Evolutionary conservation across 2,329 filamentous ascomycete genomes (phyloP), one percentile per base, ranked within the genome.

Genomic region (Fusarium paranaense): DNA sequence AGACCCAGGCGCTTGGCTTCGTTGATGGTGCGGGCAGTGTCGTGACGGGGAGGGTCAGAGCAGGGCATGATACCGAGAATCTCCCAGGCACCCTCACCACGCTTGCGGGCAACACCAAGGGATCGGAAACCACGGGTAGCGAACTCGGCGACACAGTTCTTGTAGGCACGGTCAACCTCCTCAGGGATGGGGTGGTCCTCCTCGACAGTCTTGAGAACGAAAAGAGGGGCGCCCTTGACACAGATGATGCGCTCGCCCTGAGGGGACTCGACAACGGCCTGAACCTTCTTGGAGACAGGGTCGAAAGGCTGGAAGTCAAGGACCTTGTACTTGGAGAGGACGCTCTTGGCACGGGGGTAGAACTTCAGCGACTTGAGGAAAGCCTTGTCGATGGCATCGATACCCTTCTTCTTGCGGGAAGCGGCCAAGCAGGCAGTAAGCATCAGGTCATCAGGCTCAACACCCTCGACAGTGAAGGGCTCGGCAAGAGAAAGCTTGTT

Each of bases 1-100:
- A 97, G 88, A 88, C 95, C 95, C 68, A 97, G 91, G 74, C 87
- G 89, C 89, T 97, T 96, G 80, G 95, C 95, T 85, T 97, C 95
- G 83, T 94, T 93, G 86, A 97, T 94, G 71, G 95, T 97, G 83
- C 94, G 94, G 79, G 92, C 94, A 78, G 95, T 97, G 81, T 97
- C 95, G 87, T 97, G 92, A 81, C 95, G 94, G 78, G 95, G 95
- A 78, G 95, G 95, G 83, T 97, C 95, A 79, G 92, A 94, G 89
- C 95, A 97, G 81, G 95, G 95, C 94, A 97, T 96, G 80, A 98
- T 97, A 80, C 95, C 95, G 78, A 98, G 91, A 78, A 98, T 95
- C 84, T 97, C 94, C 95, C 95, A 98, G 66, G 90, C 87, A 81
- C 91, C 90, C 83, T 93, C 90, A 81, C 90, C 93, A 83, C 93